Evolutionary conservation across 179 eudicot genomes (phyloP), one percentile per base, ranked within the genome.

Genomic region (Nepenthes alata): DNA sequence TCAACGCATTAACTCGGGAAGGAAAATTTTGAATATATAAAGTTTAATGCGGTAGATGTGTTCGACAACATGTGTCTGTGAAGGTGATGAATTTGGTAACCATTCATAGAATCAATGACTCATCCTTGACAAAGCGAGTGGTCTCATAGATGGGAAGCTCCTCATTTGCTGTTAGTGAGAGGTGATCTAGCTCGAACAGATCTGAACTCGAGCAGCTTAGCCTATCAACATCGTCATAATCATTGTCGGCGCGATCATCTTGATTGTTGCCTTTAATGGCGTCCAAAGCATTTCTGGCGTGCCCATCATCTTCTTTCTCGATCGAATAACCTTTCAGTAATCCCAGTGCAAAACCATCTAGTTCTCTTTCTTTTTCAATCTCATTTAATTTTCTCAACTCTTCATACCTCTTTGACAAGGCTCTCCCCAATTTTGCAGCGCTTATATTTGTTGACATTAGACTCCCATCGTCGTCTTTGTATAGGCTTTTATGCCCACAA

Each of bases 131-230:
- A 41, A 85, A 52, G 53, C 62, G 75, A 47, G 89, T 89, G 10
- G 88, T 82, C 72, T 80, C 87, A 62, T 88, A 87, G 7, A 87
- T 85, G 5, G 95, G 88, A 35, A 87, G 86, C 59, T 88, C 95
- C n/a, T 75, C 82, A n/a, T 69, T 45, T 34, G 75, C 85, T 16
- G 74, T 63, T 14, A 80, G 52, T 11, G 84, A 72, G 53, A 86
- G 78, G 72, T 89, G 90, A 73, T 89, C 94, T 14, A 89, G 70
- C 74, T 89, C 96, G 60, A 89, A 89, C 49, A 89, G 63, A 75
- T 89, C 96, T 3, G 96, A 89, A 71, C 96, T 89, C 12, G 90
- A 72, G 50, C 87, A 87, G 75, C 88, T 89, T 6, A 68, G 63
- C 2, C 60, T 68, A 55, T 82, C 89, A 53, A 77, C 81, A 37